These are phyloP conservation scores for Mycena haematopus DNA, from an alignment of 768 basidiomycete genomes.

Conservation along the genomic window DNA sequence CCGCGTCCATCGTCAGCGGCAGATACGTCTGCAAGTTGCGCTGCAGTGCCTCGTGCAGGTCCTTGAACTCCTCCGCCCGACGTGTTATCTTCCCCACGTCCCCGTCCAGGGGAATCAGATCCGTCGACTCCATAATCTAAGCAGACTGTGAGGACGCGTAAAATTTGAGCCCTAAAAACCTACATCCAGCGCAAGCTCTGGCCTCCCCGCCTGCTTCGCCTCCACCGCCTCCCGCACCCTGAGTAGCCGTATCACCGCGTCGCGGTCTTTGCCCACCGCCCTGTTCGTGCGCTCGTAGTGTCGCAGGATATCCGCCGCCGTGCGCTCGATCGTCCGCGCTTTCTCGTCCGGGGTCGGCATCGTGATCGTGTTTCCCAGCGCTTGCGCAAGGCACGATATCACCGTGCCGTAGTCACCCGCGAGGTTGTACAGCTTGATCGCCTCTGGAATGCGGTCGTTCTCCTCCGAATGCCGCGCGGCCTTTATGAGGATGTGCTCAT, in stretches of 20 bases:
- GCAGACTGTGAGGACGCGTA: background rate
- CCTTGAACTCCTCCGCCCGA: slow-evolving; percentile 88
- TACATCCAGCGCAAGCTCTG: slow-evolving; percentile 85
- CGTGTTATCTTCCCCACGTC: slow-evolving; percentile 87
- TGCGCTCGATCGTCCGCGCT: slow-evolving; percentile 69
- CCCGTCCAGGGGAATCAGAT: slow-evolving; percentile 84
- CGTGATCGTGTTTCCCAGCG: slow-evolving; percentile 82
- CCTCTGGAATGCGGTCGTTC: slow-evolving; percentile 86
- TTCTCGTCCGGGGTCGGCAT: slow-evolving; percentile 69
- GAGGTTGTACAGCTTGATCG: slow-evolving; percentile 95
- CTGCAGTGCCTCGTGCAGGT: slow-evolving; percentile 84
- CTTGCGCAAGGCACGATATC: slow-evolving; percentile 84
- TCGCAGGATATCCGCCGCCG: slow-evolving; percentile 78
- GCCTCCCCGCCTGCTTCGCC: slow-evolving; percentile 71
- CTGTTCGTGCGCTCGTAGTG: slow-evolving; percentile 81
- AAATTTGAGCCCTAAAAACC: slow-evolving; percentile 34
- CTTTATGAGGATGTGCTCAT: slow-evolving; percentile 80
- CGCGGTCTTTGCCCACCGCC: slow-evolving; percentile 73
- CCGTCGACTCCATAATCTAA: slow-evolving; percentile 86
- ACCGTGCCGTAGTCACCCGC: slow-evolving; percentile 92
- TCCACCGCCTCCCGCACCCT: slow-evolving; percentile 83
- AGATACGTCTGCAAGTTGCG: slow-evolving; percentile 90
- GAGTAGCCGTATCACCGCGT: slow-evolving; percentile 77
- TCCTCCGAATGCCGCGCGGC: slow-evolving; percentile 85
- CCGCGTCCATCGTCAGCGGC: slow-evolving; percentile 90